Evolutionary conservation across 2,329 filamentous ascomycete genomes (phyloP).

Genomic region (Emergomyces pasteurianus): DNA sequence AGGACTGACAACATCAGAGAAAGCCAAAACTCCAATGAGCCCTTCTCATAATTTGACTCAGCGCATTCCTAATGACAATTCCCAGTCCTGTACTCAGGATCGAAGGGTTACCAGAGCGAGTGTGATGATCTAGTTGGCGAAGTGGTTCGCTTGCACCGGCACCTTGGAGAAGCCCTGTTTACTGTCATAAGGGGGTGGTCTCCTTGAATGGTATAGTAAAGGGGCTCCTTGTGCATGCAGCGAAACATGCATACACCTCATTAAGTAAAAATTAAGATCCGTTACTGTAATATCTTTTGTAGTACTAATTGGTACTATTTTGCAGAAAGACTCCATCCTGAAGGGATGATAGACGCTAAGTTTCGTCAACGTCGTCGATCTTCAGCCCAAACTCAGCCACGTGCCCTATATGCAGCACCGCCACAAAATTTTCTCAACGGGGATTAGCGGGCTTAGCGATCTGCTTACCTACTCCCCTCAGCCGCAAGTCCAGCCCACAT

Average conservation of each 20-base stretch:
- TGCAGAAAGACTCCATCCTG: too few relatives aligned
- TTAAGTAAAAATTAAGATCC: too few relatives aligned
- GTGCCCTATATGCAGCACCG: background rate
- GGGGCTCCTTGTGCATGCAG: too few relatives aligned
- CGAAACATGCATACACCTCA: too few relatives aligned
- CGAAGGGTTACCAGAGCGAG: background rate
- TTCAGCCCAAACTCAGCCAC: background rate
- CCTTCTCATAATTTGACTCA: background rate
- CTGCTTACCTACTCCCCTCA: background rate
- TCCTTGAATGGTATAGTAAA: too few relatives aligned
- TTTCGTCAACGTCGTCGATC: background rate
- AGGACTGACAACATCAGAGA: background rate
- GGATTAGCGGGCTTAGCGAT: background rate
- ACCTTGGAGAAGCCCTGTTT: too few relatives aligned
- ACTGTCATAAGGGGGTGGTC: too few relatives aligned
- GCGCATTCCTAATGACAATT: background rate
- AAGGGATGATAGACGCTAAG: too few relatives aligned
- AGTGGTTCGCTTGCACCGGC: too few relatives aligned
- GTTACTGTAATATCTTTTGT: too few relatives aligned
- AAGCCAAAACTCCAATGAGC: background rate
- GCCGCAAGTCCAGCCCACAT: background rate
- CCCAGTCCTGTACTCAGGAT: background rate
- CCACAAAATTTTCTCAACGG: background rate
- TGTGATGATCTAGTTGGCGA: too few relatives aligned
- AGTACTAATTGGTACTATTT: too few relatives aligned